Percentiles rank a stretch among this genome's conserved stretches.
Evolutionary conservation across 345 rosid genomes (phyloP).

Genomic region (Clarkia xantiana): DNA sequence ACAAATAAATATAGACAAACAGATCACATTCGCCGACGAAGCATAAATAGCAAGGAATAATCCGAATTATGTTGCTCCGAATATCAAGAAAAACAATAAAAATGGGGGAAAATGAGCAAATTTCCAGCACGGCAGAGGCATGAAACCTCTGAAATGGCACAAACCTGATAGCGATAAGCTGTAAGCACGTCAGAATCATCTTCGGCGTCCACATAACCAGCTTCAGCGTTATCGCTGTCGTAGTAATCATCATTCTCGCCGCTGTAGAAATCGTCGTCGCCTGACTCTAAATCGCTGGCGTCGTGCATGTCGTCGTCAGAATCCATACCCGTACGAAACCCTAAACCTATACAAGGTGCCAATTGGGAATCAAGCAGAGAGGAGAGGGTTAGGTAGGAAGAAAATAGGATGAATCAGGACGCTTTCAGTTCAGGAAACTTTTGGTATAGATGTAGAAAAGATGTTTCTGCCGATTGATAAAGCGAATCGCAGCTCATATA

Average conservation of each 20-base stretch:
- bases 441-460: too few species aligned
- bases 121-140: neutral
- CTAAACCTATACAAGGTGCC: conserved; percentile 6
- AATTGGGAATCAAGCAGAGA: neutral
- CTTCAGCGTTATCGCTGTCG: conserved; percentile 33
- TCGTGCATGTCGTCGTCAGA: conserved; percentile 62
- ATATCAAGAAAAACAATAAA: neutral
- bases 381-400: too few species aligned
- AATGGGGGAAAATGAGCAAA: too few species aligned
- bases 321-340: conserved; percentile 34
- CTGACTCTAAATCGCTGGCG: conserved; percentile 50
- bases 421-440: too few species aligned
- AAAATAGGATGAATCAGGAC: too few species aligned
- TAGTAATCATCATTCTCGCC: conserved; percentile 48
- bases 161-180: conserved; percentile 47
- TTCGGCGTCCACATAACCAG: conserved; percentile 34
- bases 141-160: neutral
- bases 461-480: too few species aligned
- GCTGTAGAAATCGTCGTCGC: conserved; percentile 66
- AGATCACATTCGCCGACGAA: too few species aligned
- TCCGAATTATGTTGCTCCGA: too few species aligned
- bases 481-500: too few species aligned
- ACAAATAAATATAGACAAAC: too few species aligned
- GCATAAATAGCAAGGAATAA: too few species aligned
- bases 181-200: conserved; percentile 39